phyloP scores from a whole-genome alignment of 2,329 filamentous ascomycete genomes.

The Colletotrichum spinosum region DNA sequence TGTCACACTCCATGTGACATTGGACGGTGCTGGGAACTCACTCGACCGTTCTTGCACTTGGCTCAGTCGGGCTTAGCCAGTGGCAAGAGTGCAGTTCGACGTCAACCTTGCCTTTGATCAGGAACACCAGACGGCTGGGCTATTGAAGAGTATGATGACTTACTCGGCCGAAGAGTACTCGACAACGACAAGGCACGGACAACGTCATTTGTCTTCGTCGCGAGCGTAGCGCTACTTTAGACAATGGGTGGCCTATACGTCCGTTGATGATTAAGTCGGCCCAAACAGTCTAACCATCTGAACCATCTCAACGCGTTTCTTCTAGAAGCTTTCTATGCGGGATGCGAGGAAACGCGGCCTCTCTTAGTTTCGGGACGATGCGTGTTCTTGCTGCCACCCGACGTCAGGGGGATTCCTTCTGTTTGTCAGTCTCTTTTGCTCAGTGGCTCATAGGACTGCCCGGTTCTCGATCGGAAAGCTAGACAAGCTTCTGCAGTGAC shows the following conservation, averaged over 20 bases:
- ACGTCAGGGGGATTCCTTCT: too few species aligned
- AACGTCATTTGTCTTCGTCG: not conserved
- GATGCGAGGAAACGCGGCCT: too few species aligned
- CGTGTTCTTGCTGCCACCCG: too few species aligned
- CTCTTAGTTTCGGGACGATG: too few species aligned
- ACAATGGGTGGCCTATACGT: not conserved
- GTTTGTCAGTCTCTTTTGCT: too few species aligned
- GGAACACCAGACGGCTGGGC: not conserved
- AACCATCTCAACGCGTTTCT: conserved; percentile 11
- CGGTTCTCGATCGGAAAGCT: too few species aligned
- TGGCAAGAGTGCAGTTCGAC: conserved; percentile 10
- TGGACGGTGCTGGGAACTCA: conserved; percentile 6
- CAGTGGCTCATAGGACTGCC: too few species aligned
- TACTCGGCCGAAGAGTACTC: conserved; percentile 4
- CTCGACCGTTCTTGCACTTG: conserved; percentile 13
- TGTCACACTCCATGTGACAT: not conserved
- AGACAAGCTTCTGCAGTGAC: too few species aligned
- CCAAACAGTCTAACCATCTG: not conserved
- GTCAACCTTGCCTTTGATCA: conserved; percentile 19
- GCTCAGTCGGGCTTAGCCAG: conserved; percentile 13
- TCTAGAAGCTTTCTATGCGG: not conserved
- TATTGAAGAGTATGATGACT: not conserved
- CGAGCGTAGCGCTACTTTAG: not conserved
- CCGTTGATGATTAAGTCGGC: conserved; percentile 1
- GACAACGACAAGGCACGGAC: conserved; percentile 1